phyloP scores from a whole-genome alignment of 2,329 filamentous ascomycete species.

The Tricladium varicosporioides region DNA sequence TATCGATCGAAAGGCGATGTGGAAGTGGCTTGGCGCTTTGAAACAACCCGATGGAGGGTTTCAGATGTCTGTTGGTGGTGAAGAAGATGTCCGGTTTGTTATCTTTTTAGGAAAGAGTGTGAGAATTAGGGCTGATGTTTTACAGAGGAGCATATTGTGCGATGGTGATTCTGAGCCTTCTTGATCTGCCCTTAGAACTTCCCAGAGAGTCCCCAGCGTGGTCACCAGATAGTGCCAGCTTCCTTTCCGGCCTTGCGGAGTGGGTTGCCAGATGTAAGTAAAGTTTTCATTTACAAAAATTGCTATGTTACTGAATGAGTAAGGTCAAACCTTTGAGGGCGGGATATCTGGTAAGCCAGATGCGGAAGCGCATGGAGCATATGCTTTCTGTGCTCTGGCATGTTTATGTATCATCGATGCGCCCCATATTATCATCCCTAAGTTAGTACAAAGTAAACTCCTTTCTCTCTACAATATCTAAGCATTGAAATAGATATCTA shows the following conservation, averaged over 20 bases:
- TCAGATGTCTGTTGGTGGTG: slow-evolving; percentile 78
- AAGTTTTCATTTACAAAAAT: slow-evolving; percentile 4
- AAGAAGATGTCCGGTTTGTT: slow-evolving; percentile 83
- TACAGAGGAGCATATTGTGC: slow-evolving; percentile 86
- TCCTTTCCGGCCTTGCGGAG: slow-evolving; percentile 72
- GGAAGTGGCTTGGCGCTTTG: slow-evolving; percentile 82
- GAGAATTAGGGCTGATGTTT: slow-evolving; percentile 19
- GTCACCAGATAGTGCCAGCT: slow-evolving; percentile 58
- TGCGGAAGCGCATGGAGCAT: slow-evolving; percentile 92
- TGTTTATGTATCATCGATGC: slow-evolving; percentile 83
- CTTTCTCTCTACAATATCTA: slow-evolving; percentile 17
- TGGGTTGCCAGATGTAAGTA: slow-evolving; percentile 78
- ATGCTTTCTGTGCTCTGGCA: slow-evolving; percentile 90
- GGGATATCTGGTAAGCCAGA: slow-evolving; percentile 84
- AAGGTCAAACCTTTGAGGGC: slow-evolving; percentile 91
- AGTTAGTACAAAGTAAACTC: slow-evolving; percentile 50
- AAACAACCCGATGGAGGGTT: slow-evolving; percentile 93
- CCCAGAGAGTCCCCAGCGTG: slow-evolving; percentile 69
- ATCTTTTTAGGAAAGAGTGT: slow-evolving; percentile 1
- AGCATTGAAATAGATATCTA: slow-evolving; percentile 59
- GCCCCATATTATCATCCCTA: slow-evolving; percentile 70
- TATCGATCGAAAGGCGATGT: slow-evolving; percentile 81
- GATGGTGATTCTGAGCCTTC: slow-evolving; percentile 76
- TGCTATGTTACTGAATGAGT: slow-evolving; percentile 1
- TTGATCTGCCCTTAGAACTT: slow-evolving; percentile 79